Evolutionary conservation across 2,329 filamentous ascomycete genomes (phyloP).

Genomic region (Neofusicoccum umdonicola): DNA sequence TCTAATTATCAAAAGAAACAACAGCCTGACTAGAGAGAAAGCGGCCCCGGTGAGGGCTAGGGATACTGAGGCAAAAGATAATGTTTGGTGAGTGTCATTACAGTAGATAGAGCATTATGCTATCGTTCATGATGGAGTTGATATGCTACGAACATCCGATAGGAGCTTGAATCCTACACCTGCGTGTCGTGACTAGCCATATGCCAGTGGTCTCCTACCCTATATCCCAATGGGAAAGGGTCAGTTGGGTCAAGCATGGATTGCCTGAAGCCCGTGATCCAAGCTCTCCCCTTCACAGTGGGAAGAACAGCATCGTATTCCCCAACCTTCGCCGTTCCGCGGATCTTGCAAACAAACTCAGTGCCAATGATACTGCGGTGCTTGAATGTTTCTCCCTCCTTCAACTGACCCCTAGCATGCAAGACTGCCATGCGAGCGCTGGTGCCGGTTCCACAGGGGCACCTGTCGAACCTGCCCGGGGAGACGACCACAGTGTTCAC

Average conservation of each 20-base stretch:
- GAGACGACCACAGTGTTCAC: conserved; percentile 46
- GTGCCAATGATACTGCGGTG: conserved; percentile 46
- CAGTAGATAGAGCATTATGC: too few species aligned
- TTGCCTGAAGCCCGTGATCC: conserved; percentile 48
- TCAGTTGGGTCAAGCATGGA: conserved; percentile 45
- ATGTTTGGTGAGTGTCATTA: background rate
- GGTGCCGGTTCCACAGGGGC: conserved; percentile 48
- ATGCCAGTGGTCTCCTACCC: conserved; percentile 34
- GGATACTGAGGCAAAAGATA: too few species aligned
- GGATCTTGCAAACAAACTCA: conserved; percentile 42
- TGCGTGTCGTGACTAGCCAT: background rate
- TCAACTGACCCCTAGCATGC: conserved; percentile 41
- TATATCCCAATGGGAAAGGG: conserved; percentile 45
- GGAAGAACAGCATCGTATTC: conserved; percentile 41
- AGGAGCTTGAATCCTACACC: background rate
- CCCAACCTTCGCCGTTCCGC: conserved; percentile 39
- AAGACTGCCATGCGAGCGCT: conserved; percentile 45
- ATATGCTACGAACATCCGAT: too few species aligned
- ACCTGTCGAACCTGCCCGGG: conserved; percentile 47
- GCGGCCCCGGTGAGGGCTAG: too few species aligned
- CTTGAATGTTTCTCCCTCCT: conserved; percentile 37
- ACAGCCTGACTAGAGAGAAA: too few species aligned
- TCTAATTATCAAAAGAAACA: too few species aligned
- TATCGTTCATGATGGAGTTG: too few species aligned
- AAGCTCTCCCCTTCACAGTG: conserved; percentile 44